Conservation (phyloP, 495 filamentous ascomycete genomes). For the Evansstolkia leycettana region DNA sequence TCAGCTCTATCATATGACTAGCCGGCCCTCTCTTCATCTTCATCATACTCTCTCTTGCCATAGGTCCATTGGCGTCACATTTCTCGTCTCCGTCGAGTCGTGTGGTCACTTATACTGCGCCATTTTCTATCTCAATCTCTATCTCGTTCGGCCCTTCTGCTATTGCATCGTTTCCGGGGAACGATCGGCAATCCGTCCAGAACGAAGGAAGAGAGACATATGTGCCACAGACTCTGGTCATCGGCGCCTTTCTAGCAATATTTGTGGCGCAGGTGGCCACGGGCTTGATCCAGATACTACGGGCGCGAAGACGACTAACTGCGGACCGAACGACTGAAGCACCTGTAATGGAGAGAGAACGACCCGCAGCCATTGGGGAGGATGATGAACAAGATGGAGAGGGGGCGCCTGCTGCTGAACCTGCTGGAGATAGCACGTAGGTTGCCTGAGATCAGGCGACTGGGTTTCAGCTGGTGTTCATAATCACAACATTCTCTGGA, state of each 20-base stretch:
- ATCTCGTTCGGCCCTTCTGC: constrained; percentile 24
- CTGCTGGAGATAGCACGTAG: not conserved
- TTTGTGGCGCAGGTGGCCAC: constrained; percentile 23
- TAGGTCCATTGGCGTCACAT: constrained; percentile 10
- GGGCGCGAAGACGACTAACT: constrained; percentile 11
- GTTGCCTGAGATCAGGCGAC: too few species aligned
- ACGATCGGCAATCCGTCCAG: constrained; percentile 2
- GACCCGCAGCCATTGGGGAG: constrained; percentile 1
- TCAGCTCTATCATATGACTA: constrained; percentile 37
- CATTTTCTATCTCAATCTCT: constrained; percentile 28
- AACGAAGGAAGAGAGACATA: constrained; percentile 12
- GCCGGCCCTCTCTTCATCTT: constrained; percentile 34
- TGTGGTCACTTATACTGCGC: constrained; percentile 20
- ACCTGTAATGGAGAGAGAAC: constrained; percentile 1
- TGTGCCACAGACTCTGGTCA: constrained; percentile 23
- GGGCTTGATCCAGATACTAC: constrained; percentile 20
- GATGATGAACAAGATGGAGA: constrained; percentile 7
- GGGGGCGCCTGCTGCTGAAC: constrained; percentile 7
- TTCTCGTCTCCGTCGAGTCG: constrained; percentile 14
- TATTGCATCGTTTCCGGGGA: constrained; percentile 4
- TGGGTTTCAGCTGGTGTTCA: not conserved
- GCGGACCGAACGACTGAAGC: not conserved
- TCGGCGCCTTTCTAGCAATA: constrained; percentile 22
- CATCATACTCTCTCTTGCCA: constrained; percentile 16
- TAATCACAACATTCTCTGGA: too few species aligned